Evolutionary conservation across 345 rosid genomes (phyloP), one percentile per base, ranked within the genome.

Genomic region (Eucalyptus caleyi): DNA sequence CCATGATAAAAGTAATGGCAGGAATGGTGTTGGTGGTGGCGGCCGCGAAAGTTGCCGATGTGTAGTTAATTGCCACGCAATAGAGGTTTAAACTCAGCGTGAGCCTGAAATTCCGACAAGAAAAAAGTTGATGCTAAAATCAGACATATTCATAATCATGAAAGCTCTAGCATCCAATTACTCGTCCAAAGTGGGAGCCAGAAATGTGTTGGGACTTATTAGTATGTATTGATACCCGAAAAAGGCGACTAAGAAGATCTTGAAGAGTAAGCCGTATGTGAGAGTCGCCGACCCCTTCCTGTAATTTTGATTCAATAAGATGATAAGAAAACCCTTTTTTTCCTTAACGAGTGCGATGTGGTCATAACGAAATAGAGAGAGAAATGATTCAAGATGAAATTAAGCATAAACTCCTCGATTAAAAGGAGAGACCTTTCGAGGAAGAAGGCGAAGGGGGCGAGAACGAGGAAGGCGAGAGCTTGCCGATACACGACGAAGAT

Each of bases 21-120:
- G 99, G 99, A 77, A 96, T 91, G 26, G 94, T 92, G 92, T 96
- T 97, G 87, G 97, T 95, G 69, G 95, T 91, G 69, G 98, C 99
- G 86, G 99, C 95, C 16, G 99, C 99, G 89, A 96, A 95, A 50
- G 99, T 96, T 80, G 99, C 98, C 19, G 98, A 93, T 4, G 96
- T 96, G 87, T 94, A 90, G 86, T 93, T 92, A 89, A 97, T 94
- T 69, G 98, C 99, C 27, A 94, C 91, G 80, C 89, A 93, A 91
- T 90, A 97, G 77, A 96, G 95, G 91, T 97, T 96, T 44, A 95
- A 92, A 92, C 96, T 94, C 82, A 95, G 5, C 7, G 98, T 94
- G 30, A 96, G 95, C 91, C 99, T 97, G 95, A 44, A 91, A 87
- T 50, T 53, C 13, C 12, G n/a, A 88, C 27, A n/a, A 3, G 19